A percentile compares a stretch with the other conserved stretches of the same genome.
Evolutionary conservation across 202 grass and related monocot species (phyloP).

Genomic region (Setaria viridis): DNA sequence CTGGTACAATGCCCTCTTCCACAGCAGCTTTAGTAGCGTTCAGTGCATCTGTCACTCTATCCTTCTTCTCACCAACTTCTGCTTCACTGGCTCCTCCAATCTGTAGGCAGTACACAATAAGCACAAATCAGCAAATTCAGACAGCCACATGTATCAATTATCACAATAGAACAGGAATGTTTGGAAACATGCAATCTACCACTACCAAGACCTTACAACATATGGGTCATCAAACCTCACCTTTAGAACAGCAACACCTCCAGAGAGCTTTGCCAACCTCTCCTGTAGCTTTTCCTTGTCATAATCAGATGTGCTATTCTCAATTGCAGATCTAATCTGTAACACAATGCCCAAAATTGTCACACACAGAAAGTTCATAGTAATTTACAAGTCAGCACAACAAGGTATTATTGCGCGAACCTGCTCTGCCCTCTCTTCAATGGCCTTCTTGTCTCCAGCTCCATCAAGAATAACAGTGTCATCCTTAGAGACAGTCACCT

Average conservation of each 20-base stretch:
- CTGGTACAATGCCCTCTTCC: constrained; percentile 93
- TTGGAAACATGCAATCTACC: background rate
- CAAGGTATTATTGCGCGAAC: constrained; percentile 41
- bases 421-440: constrained; percentile 88
- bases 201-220: background rate
- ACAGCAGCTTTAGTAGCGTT: constrained; percentile 96
- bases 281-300: constrained; percentile 95
- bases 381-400: constrained; percentile 4
- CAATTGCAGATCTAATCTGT: constrained; percentile 88
- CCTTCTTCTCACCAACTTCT: constrained; percentile 90
- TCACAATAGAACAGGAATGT: background rate
- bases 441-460: constrained; percentile 80
- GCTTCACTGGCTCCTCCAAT: constrained; percentile 90
- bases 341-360: constrained; percentile 18
- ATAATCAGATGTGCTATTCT: constrained; percentile 87
- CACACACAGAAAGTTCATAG: constrained; percentile 5
- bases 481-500: constrained; percentile 98
- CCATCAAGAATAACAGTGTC: constrained; percentile 98
- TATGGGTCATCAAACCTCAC: constrained; percentile 45
- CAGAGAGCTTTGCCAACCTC: constrained; percentile 90
- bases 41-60: constrained; percentile 89
- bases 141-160: background rate
- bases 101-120: constrained; percentile 40
- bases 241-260: constrained; percentile 98
- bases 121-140: background rate